Base-by-base conservation (phyloP, 805 yeast genomes). In the Sugiyamaella lignohabitans region DNA sequence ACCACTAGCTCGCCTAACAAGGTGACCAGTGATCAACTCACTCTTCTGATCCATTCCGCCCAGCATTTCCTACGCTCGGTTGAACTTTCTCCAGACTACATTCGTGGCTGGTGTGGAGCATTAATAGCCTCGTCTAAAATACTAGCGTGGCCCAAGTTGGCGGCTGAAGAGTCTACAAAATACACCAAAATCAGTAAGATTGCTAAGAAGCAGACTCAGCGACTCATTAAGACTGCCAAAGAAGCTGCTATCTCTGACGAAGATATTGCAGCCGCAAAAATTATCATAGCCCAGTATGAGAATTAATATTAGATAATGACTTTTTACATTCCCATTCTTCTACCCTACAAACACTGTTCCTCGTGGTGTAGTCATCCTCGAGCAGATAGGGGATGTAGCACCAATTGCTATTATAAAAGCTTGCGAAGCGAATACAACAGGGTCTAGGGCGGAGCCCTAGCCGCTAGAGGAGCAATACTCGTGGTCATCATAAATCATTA, bases 41-140 rank as follows among this genome's bases (percentile, higher is more conserved):
- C 30, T 11, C n/a, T 20, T 27, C 47, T 54, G 2, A 35, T 43
- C 27, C 50, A 53, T 23, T 59, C 71, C 1, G 46, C 60, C 19
- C 69, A 80, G 55, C 74, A 78, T 58, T 84, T 76, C 53, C 65
- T 82, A 45, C 75, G 94, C 53, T 67, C 88, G 5, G 80, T 87
- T 4, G 98, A 93, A 63, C 69, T 89, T 34, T 80, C 87, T 57
- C 84, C 82, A 39, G 68, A 71, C 27, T 84, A 78, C 60, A 64
- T 76, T 18, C 73, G 87, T 53, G 84, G 87, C 14, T 89, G 95
- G 95, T 62, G 76, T 29, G 89, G 91, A 1, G 64, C 85, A 1
- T 71, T 69, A 37, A 56, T 72, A 8, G 61, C 76, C 2, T 50
- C 70, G 3, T 46, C 55, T 27, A 59, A 61, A 43, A 36, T 67